Evolutionary conservation across 495 filamentous ascomycete genomes (phyloP).

Genomic region (Daldinia decipiens): DNA sequence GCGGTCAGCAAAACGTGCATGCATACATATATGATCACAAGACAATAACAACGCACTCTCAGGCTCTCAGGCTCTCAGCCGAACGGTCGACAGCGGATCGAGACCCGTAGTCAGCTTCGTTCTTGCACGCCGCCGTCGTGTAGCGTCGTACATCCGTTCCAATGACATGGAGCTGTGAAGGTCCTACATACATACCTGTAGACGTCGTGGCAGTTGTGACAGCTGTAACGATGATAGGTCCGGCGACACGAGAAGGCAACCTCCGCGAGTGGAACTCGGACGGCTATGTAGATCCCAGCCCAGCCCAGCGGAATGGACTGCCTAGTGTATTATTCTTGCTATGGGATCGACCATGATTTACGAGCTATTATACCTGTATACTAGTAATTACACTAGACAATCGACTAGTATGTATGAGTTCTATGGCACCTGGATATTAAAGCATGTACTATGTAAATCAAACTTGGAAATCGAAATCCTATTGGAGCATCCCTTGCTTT

Average conservation of each 20-base stretch:
- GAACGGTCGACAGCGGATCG: constrained; percentile 10
- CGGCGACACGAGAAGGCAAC: constrained; percentile 37
- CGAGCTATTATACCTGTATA: background rate
- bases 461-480: constrained; percentile 36
- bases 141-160: constrained; percentile 30
- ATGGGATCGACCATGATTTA: background rate
- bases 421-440: constrained; percentile 18
- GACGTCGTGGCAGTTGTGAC: background rate
- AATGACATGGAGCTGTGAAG: constrained; percentile 16
- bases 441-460: constrained; percentile 7
- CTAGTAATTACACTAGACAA: background rate
- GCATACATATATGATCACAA: constrained; percentile 44
- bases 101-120: constrained; percentile 17
- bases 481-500: constrained; percentile 40
- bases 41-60: constrained; percentile 31
- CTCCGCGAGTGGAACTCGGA: constrained; percentile 29
- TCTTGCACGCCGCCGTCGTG: constrained; percentile 15
- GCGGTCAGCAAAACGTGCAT: constrained; percentile 44
- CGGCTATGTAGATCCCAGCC: constrained; percentile 3
- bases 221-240: constrained; percentile 14
- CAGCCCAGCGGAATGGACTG: background rate
- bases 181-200: constrained; percentile 10
- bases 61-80: constrained; percentile 9
- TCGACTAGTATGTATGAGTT: background rate
- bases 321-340: background rate